Evolutionary conservation across 1,284 basidiomycete genomes (phyloP).

Genomic region (Tremellales sp.): DNA sequence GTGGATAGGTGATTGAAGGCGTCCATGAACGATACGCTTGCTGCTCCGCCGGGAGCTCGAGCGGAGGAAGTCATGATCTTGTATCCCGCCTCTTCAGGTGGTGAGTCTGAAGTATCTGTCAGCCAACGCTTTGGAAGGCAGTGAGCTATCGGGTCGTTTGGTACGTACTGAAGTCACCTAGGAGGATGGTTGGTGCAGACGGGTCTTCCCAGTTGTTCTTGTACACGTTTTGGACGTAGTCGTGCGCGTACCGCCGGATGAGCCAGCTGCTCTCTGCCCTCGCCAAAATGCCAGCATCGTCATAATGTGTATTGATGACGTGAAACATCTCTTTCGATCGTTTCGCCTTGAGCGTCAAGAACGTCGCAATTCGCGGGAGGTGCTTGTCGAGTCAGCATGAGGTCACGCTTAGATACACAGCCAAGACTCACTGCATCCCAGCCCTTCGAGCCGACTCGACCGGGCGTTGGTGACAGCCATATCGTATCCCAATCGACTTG

Average conservation of each 20-base stretch:
- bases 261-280: constrained; percentile 37
- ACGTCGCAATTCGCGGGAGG: constrained; percentile 42
- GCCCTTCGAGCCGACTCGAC: constrained; percentile 35
- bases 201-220: not conserved
- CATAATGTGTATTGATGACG: constrained; percentile 47
- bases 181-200: not conserved
- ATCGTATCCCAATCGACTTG: constrained; percentile 34
- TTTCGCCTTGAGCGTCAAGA: constrained; percentile 26
- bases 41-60: constrained; percentile 16
- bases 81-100: constrained; percentile 40
- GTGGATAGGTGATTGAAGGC: constrained; percentile 23
- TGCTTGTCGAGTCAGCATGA: constrained; percentile 12
- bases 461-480: constrained; percentile 41
- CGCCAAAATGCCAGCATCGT: constrained; percentile 35
- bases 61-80: constrained; percentile 35
- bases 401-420: not conserved
- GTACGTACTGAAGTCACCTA: not conserved
- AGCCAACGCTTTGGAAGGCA: too few relatives aligned
- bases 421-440: constrained; percentile 46
- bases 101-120: too few relatives aligned
- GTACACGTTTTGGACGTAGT: constrained; percentile 23
- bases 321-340: constrained; percentile 24
- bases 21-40: constrained; percentile 35
- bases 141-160: too few relatives aligned
- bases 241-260: constrained; percentile 29